phyloP scores from a whole-genome alignment of 1,139 yeast species.

The Chernovozyma aurita region DNA sequence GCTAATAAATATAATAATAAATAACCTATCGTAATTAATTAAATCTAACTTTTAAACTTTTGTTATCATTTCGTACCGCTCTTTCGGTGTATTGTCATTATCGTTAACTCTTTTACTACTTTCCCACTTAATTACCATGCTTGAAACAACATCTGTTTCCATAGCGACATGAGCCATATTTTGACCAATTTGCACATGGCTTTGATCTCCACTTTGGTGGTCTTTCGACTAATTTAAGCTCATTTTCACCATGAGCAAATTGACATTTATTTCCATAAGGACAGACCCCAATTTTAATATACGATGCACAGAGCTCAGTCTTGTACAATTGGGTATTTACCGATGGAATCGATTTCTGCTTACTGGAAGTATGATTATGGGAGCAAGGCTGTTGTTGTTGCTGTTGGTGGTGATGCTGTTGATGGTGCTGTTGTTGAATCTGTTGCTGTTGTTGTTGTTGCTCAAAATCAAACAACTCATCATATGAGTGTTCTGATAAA shows the following conservation, averaged over 20 bases:
- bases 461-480: slow-evolving; percentile 24
- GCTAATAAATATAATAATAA: slow-evolving; percentile 1
- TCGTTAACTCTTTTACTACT: too few relatives aligned
- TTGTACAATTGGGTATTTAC: slow-evolving; percentile 76
- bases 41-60: background rate
- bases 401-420: slow-evolving; percentile 1
- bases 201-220: slow-evolving; percentile 89
- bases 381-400: background rate
- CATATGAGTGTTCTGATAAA: slow-evolving; percentile 13
- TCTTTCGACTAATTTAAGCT: slow-evolving; percentile 67
- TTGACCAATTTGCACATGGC: slow-evolving; percentile 86
- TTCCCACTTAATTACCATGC: slow-evolving; percentile 45
- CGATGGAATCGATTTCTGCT: slow-evolving; percentile 4
- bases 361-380: slow-evolving; percentile 1
- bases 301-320: slow-evolving; percentile 85
- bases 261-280: slow-evolving; percentile 92
- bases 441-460: slow-evolving; percentile 14
- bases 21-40: background rate
- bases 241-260: slow-evolving; percentile 86
- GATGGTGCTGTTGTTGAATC: slow-evolving; percentile 4
- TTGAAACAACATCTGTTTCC: slow-evolving; percentile 91
- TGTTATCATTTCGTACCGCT: background rate
- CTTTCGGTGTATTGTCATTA: background rate
- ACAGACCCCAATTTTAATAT: slow-evolving; percentile 66
- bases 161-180: slow-evolving; percentile 78